phyloP scores from a whole-genome alignment of 192 early-diverging fungal species.

The Linnemannia elongata region DNA sequence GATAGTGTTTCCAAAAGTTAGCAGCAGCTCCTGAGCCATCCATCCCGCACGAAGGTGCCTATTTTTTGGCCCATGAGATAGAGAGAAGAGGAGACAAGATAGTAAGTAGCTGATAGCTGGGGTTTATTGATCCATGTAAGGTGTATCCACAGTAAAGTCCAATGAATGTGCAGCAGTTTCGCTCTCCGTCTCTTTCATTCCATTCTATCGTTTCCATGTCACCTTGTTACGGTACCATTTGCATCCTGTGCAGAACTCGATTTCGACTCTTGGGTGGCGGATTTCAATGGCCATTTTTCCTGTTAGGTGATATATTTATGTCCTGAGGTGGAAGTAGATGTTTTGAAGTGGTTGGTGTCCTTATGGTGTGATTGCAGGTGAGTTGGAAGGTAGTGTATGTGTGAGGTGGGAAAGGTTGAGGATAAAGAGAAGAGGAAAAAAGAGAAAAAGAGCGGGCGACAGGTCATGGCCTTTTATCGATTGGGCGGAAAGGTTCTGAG shows the following conservation, averaged over 20 bases:
- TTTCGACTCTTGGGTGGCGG: constrained; percentile 56
- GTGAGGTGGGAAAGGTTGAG: not conserved
- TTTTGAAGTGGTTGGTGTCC: not conserved
- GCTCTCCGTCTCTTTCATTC: not conserved
- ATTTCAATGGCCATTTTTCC: constrained; percentile 34
- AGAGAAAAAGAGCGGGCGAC: not conserved
- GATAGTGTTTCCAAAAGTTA: constrained; percentile 72
- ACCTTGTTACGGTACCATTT: constrained; percentile 44
- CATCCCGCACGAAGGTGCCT: constrained; percentile 68
- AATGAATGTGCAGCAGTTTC: not conserved
- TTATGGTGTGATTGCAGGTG: not conserved
- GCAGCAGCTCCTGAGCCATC: constrained; percentile 79
- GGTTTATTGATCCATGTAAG: not conserved
- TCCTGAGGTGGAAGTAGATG: not conserved
- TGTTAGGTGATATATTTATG: not conserved
- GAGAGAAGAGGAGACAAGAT: not conserved
- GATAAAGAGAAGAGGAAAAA: not conserved
- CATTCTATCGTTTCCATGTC: not conserved
- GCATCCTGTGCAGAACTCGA: constrained; percentile 61
- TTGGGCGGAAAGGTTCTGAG: not conserved
- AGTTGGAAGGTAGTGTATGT: not conserved
- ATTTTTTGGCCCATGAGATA: not conserved
- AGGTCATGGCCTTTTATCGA: not conserved
- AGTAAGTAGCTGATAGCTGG: not conserved
- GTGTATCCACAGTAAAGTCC: not conserved